phyloP scores from a whole-genome alignment of 352 stramenopile genomes.

The Globisporangium spiculum region DNA sequence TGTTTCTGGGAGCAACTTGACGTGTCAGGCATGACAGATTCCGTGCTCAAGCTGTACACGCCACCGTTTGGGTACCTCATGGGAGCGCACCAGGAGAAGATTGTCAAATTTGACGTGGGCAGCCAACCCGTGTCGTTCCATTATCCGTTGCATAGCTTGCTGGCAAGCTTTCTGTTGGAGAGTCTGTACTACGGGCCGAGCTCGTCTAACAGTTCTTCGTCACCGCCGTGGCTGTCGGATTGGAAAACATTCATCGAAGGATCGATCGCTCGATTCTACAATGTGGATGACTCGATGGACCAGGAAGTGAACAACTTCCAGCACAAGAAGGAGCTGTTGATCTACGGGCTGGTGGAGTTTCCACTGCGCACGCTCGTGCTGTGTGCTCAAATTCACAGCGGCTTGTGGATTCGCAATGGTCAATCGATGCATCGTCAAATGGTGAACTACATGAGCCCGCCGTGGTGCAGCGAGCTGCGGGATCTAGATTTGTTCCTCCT shows the following conservation, averaged over 20 bases:
- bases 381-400: constrained; percentile 72
- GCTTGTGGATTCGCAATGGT: constrained; percentile 83
- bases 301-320: constrained; percentile 21
- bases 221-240: constrained; percentile 37
- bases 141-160: constrained; percentile 84
- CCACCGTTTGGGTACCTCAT: constrained; percentile 64
- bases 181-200: constrained; percentile 56
- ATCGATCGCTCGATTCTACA: constrained; percentile 36
- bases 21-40: constrained; percentile 34
- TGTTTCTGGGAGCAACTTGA: constrained; percentile 78
- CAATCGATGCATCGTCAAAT: constrained; percentile 82
- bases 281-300: constrained; percentile 23
- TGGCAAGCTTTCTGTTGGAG: constrained; percentile 81
- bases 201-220: constrained; percentile 17
- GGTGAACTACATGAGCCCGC: constrained; percentile 74
- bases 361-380: constrained; percentile 73
- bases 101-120: constrained; percentile 77
- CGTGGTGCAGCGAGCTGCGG: constrained; percentile 65
- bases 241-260: constrained; percentile 51
- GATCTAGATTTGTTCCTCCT: constrained; percentile 78
- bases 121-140: constrained; percentile 87
- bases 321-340: constrained; percentile 56
- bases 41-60: constrained; percentile 47
- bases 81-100: constrained; percentile 39
- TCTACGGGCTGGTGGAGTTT: constrained; percentile 77